Base-by-base conservation (phyloP, 2,329 filamentous ascomycete species). In the Cephalotrichum gorgonifer region DNA sequence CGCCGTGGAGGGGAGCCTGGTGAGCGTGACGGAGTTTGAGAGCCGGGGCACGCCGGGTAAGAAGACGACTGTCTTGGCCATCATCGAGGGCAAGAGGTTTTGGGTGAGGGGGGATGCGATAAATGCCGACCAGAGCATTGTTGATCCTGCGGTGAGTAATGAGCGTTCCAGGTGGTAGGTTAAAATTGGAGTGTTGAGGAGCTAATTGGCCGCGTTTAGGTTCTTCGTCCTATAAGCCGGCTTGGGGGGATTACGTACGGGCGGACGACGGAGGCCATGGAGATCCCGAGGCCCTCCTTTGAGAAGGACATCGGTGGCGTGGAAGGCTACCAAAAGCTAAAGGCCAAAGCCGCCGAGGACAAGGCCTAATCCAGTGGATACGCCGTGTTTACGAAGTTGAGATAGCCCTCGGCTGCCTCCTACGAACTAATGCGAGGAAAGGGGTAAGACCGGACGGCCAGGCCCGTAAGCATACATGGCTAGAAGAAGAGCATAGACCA, bases 91-190 rank as follows among this genome's bases (percentile, higher is more conserved):
- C 0, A 82, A 86, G 30, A 75, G 83, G 26, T 95, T 96, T 61
- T 96, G 90, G 88, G 88, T 83, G 2, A 71, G 90, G 48, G 88
- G 94, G 62, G 91, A 96, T 67, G 89, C 89, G 2, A 70, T 95
- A 52, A 87, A 95, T 57, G 79, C 86, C 60, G 83, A 88, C 8
- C 76, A 73, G 59, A 88, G 81, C 55, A 58, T 87, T 39, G 72
- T 97, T 50, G 86, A 94, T 63, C 79, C 87, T 11, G 75, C 69
- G 47, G 79, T 83, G 61, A 68, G 76, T 50, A 39, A 20, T 9
- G 3, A 22, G 15, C 11, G 5, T 20, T 20, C 20, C 25, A 3
- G 23, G 23, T 51, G 23, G 46, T 26, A 31, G 9, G 12, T 11
- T 1, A 17, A 27, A 43, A 43, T 23, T n/a, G n/a, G n/a, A n/a